A percentile compares a stretch with the other conserved stretches of the same genome.
Conservation (phyloP, 164 flowering plant species). For the Piper betle region DNA sequence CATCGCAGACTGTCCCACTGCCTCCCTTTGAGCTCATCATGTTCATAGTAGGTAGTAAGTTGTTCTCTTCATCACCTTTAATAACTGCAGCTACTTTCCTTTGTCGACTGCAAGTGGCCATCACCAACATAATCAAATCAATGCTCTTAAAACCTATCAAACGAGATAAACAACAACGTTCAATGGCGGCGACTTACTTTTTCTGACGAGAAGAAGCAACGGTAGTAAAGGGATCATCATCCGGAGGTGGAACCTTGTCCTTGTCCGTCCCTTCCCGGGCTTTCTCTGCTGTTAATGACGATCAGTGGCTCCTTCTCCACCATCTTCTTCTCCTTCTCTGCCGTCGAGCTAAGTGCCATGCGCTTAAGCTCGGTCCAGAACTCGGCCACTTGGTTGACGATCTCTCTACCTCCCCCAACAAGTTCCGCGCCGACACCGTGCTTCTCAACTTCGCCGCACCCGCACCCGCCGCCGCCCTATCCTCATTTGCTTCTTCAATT, state of each 20-base stretch:
- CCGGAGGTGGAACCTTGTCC: no score
- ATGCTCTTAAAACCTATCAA: no score
- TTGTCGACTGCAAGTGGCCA: conserved; percentile 7
- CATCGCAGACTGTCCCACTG: neutral
- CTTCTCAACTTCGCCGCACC: conserved; percentile 46
- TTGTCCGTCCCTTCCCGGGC: no score
- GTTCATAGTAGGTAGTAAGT: neutral
- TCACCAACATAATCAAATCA: no score
- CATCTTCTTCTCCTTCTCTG: conserved; percentile 36
- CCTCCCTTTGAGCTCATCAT: neutral
- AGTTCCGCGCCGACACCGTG: conserved; percentile 59
- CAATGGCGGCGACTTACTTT: no score
- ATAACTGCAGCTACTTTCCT: conserved; percentile 29
- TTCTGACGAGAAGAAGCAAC: no score
- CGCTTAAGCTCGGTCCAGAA: conserved; percentile 80
- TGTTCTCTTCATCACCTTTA: conserved; percentile 19
- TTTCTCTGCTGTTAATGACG: conserved; percentile 18
- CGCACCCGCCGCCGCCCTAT: conserved; percentile 13
- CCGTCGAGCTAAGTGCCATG: conserved; percentile 39
- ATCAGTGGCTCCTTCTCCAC: conserved; percentile 40
- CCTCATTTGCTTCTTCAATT: no score
- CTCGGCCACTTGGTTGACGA: conserved; percentile 59
- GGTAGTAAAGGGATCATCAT: no score
- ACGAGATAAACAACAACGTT: no score
- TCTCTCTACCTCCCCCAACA: conserved; percentile 63